Base-by-base conservation (phyloP, 805 yeast genomes). In the Yamadazyma kitorensis region DNA sequence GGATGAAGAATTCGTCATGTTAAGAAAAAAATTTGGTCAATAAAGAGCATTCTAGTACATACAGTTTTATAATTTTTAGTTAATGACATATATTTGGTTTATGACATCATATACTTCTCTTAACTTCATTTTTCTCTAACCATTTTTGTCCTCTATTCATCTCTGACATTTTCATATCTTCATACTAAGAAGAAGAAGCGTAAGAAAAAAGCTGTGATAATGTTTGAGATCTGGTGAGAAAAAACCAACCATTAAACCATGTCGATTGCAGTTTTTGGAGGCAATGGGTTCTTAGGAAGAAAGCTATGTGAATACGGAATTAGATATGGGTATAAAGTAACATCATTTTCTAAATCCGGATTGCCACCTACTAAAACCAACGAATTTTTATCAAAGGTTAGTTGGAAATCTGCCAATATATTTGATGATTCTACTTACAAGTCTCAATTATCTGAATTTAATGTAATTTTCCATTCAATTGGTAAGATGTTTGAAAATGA, bases 381-480 rank as follows among this genome's bases (percentile, higher is more conserved):
- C 12, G 50, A 62, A 9, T 80, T 87, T 86, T 66, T 76, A 3
- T 48, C 62, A 2, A 60, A 77, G 43, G 87, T 84, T 6, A 53
- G 72, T 4, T 84, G 94, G 91, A 61, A 63, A 24, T 53, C 67
- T 33, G 94, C 83, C 2, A 78, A 87, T 50, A 68, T 86, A 0
- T 82, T 86, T 51, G 59, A 79, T 15, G 83, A 88, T 0, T 56
- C 67, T 1, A 64, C 83, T 0, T 86, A 86, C 50, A 45, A 51
- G 13, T 54, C 64, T 3, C 55, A 68, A 19, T 50, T 87, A 15
- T 40, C 49, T 22, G 69, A 70, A 23, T 74, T 79, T 1, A 65
- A 72, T 30, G 78, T 83, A 1, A 91, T 88, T 2, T 91, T 89
- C 10, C 96, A 88, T 54, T 74, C 93, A 0, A 66, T 88, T 34